Evolutionary conservation across 306 rosid genomes (phyloP).

Genomic region (Mimosa pudica): DNA sequence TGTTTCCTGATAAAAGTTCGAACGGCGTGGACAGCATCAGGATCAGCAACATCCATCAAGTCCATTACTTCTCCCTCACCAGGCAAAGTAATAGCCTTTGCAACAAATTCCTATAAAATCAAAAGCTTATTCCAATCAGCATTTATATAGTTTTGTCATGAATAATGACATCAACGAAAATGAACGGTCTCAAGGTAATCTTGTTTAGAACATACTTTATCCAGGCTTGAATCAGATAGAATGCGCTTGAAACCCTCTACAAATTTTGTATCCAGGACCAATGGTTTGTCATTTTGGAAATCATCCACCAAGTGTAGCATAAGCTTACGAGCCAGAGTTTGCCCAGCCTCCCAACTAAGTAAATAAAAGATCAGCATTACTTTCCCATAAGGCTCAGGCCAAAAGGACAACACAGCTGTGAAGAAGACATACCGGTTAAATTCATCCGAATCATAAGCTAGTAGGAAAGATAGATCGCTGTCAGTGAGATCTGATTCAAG

Average conservation of each 20-base stretch:
- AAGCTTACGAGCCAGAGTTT: conserved; percentile 79
- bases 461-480: conserved; percentile 78
- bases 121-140: conserved; percentile 30
- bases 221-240: conserved; percentile 73
- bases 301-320: conserved; percentile 86
- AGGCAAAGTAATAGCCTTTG: conserved; percentile 94
- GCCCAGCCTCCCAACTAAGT: conserved; percentile 99
- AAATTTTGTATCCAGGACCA: conserved; percentile 75
- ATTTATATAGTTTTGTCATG: conserved; percentile 21
- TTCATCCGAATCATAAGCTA: conserved; percentile 91
- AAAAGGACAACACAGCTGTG: conserved; percentile 23
- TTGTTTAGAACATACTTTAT: conserved; percentile 58
- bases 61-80: conserved; percentile 99
- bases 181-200: conserved; percentile 18
- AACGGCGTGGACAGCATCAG: conserved; percentile 91
- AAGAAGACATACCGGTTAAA: conserved; percentile 84
- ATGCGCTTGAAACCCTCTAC: conserved; percentile 72
- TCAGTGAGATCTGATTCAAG: conserved; percentile 85
- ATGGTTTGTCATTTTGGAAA: conserved; percentile 76
- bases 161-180: conserved; percentile 1
- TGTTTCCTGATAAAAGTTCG: conserved; percentile 85
- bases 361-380: conserved; percentile 32
- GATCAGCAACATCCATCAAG: conserved; percentile 96
- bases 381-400: conserved; percentile 16
- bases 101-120: conserved; percentile 76